These are phyloP conservation scores for Phytophthora crassamura DNA, from an alignment of 352 stramenopile species.

Conservation along the genomic window DNA sequence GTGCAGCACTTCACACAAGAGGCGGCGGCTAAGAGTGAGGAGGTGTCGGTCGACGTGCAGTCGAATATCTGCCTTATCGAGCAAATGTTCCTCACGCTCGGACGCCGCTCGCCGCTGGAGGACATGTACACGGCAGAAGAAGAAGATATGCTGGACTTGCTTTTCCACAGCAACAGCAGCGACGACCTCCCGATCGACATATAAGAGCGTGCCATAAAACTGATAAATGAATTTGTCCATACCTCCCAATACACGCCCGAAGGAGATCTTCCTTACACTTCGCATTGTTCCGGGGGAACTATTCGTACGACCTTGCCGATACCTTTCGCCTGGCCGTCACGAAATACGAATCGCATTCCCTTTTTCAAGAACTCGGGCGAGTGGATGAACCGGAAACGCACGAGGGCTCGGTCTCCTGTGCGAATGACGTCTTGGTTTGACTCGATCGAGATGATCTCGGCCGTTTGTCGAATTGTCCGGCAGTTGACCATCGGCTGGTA, in stretches of 20 bases:
- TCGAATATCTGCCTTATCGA: conserved; percentile 73
- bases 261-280: conserved; percentile 10
- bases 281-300: conserved; percentile 46
- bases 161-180: conserved; percentile 43
- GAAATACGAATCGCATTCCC: conserved; percentile 97
- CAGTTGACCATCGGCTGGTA: conserved; percentile 97
- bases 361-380: conserved; percentile 96
- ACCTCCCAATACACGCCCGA: neutral
- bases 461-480: conserved; percentile 92
- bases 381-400: conserved; percentile 93
- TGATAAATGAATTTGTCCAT: conserved; percentile 20
- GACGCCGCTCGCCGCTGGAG: conserved; percentile 64
- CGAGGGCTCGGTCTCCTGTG: conserved; percentile 90
- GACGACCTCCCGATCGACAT: conserved; percentile 32
- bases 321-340: conserved; percentile 97
- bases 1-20: conserved; percentile 43
- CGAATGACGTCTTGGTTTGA: conserved; percentile 85
- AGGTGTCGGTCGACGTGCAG: conserved; percentile 69
- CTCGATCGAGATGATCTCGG: conserved; percentile 89
- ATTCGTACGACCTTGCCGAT: conserved; percentile 94
- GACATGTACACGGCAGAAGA: conserved; percentile 85
- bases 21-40: conserved; percentile 31
- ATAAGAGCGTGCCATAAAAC: conserved; percentile 17
- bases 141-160: conserved; percentile 72
- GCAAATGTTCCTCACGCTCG: conserved; percentile 61